phyloP scores from a whole-genome alignment of 768 basidiomycete species.

The Jaapia argillacea region DNA sequence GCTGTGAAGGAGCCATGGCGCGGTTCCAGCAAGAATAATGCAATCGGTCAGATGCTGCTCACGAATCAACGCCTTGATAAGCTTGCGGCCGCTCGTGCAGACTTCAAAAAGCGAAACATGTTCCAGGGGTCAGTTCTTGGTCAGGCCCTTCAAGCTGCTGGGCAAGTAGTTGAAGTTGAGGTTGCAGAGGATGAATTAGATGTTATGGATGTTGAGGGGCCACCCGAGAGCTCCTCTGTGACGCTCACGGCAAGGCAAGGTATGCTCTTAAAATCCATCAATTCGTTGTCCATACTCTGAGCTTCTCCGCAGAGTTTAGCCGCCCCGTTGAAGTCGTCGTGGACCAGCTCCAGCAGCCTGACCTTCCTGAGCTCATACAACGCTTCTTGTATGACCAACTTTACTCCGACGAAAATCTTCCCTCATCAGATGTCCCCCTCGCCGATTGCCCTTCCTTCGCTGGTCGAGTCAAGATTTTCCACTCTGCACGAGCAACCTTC shows the following conservation, averaged over 20 bases:
- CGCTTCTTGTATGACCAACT: too few relatives aligned
- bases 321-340: too few relatives aligned
- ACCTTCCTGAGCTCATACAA: too few relatives aligned
- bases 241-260: not conserved
- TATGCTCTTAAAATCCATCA: conserved; percentile 2
- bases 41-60: conserved; percentile 10
- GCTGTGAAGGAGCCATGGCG: conserved; percentile 15
- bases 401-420: too few relatives aligned
- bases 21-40: conserved; percentile 7
- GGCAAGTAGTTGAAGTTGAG: not conserved
- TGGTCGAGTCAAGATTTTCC: too few relatives aligned
- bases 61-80: conserved; percentile 7
- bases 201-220: not conserved
- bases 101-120: conserved; percentile 1
- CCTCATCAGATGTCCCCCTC: too few relatives aligned
- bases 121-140: not conserved
- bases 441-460: too few relatives aligned
- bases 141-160: too few relatives aligned
- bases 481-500: not conserved
- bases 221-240: not conserved
- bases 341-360: too few relatives aligned
- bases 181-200: too few relatives aligned
- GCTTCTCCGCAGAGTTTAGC: too few relatives aligned
- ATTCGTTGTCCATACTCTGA: too few relatives aligned
- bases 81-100: not conserved